phyloP scores from a whole-genome alignment of 495 filamentous ascomycete species.

The Tuber microsphaerosporum region DNA sequence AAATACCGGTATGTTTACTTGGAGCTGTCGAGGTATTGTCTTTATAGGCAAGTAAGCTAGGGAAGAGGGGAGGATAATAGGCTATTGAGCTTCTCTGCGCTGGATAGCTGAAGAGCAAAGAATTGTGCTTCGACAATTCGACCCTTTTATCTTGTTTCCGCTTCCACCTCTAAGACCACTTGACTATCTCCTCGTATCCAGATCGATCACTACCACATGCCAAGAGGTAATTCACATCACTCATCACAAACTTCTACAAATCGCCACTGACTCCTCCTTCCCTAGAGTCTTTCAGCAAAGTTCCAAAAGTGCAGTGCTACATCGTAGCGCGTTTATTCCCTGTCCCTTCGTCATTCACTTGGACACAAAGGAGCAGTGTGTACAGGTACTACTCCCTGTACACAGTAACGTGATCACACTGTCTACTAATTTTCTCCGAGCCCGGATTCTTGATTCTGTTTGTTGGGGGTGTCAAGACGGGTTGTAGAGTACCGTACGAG shows the following conservation, averaged over 20 bases:
- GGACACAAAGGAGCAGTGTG: background rate
- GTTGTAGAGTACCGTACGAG: background rate
- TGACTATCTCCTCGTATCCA: background rate
- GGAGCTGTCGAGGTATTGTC: background rate
- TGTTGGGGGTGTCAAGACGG: background rate
- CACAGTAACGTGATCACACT: background rate
- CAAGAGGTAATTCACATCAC: background rate
- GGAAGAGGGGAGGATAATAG: background rate
- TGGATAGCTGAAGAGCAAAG: background rate
- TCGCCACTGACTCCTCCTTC: background rate
- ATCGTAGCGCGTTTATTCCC: background rate
- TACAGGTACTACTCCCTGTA: background rate
- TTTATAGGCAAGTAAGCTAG: background rate
- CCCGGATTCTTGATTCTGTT: background rate
- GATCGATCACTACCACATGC: background rate
- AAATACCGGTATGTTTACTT: background rate
- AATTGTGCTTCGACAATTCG: background rate
- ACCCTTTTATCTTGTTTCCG: background rate
- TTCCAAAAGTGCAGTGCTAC: background rate
- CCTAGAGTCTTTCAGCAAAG: background rate
- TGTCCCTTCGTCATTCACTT: background rate
- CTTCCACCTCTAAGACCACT: background rate
- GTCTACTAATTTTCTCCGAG: background rate
- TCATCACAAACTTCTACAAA: background rate
- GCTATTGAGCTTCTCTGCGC: background rate